Evolutionary conservation across 2,329 filamentous ascomycete genomes (phyloP).

Genomic region (Penicillium sp.): DNA sequence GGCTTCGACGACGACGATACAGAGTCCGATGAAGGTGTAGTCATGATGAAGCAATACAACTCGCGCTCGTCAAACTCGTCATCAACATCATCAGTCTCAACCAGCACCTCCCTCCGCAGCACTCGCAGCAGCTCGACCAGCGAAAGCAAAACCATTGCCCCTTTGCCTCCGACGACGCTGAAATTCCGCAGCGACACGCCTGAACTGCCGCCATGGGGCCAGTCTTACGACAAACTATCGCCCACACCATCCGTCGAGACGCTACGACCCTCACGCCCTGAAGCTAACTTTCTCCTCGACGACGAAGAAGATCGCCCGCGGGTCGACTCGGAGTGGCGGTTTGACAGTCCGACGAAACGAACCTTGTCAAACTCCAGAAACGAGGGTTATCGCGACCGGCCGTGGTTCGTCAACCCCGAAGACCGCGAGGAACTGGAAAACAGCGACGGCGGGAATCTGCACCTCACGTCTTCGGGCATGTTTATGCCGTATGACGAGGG

Average conservation of each 20-base stretch:
- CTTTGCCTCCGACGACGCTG: constrained; percentile 78
- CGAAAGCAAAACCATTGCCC: constrained; percentile 82
- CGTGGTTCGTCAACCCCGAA: constrained; percentile 31
- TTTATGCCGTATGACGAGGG: constrained; percentile 82
- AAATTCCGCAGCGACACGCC: constrained; percentile 79
- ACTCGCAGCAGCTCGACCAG: constrained; percentile 53
- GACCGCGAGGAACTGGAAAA: constrained; percentile 54
- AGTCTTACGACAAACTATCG: constrained; percentile 48
- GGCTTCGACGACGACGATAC: constrained; percentile 59
- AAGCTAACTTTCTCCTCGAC: constrained; percentile 62
- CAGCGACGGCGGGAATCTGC: constrained; percentile 52
- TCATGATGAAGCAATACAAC: constrained; percentile 74
- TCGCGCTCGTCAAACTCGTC: constrained; percentile 45
- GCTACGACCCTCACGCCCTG: constrained; percentile 64
- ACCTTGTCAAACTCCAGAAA: neutral
- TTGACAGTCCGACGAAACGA: constrained; percentile 24
- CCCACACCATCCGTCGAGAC: constrained; percentile 82
- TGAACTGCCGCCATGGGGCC: constrained; percentile 44
- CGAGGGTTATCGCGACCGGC: constrained; percentile 20
- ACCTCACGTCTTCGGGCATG: constrained; percentile 80
- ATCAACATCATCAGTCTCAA: neutral
- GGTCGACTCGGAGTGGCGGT: constrained; percentile 43
- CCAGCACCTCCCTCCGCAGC: constrained; percentile 34
- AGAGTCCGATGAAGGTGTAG: constrained; percentile 70
- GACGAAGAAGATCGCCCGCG: constrained; percentile 49